Evolutionary conservation across 2,329 filamentous ascomycete genomes (phyloP), one percentile per base, ranked within the genome.

Genomic region (Monosporascus ibericus): DNA sequence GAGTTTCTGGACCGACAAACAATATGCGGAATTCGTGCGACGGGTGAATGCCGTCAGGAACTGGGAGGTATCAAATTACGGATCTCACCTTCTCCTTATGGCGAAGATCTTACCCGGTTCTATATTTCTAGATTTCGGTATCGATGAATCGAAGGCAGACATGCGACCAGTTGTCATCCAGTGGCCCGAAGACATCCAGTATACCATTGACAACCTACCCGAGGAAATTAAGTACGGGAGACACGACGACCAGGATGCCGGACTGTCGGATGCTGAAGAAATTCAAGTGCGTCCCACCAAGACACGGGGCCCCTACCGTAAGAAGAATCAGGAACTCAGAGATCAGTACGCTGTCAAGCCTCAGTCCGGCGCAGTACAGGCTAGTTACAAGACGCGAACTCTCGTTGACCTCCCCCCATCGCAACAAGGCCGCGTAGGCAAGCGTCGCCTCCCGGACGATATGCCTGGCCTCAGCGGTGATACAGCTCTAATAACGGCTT

Each of bases 401-500:
- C 61, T 68, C 11, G 57, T 55, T 30, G 36, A 55, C 8, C 62
- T 68, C 50, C 63, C 63, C 1, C 60, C 56, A 34, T 58, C 64
- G 44, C 67, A 56, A 58, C 60, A 63, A 60, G 59, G 53, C 38
- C 63, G 54, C 58, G 63, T 54, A 66, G 74, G 70, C 49, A 61
- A 70, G 49, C 63, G 64, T 14, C 57, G 58, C 6, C 59, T 60
- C 9, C 60, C 60, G 11, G 66, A 65, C 15, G 63, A 68, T 3
- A 60, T 60, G 20, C 63, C 71, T 47, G 66, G 70, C 1, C 60
- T 71, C 3, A 70, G 74, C 48, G 71, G 73, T 60, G 73, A 76
- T 52, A 70, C 69, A 37, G 72, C 77, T 44, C 69, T 84, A 27
- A 69, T 85, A 49, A 76, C 80, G 18, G 78, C 81, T 3, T 81